Evolutionary conservation across 495 filamentous ascomycete genomes (phyloP).

Genomic region (Venustampulla echinocandica): DNA sequence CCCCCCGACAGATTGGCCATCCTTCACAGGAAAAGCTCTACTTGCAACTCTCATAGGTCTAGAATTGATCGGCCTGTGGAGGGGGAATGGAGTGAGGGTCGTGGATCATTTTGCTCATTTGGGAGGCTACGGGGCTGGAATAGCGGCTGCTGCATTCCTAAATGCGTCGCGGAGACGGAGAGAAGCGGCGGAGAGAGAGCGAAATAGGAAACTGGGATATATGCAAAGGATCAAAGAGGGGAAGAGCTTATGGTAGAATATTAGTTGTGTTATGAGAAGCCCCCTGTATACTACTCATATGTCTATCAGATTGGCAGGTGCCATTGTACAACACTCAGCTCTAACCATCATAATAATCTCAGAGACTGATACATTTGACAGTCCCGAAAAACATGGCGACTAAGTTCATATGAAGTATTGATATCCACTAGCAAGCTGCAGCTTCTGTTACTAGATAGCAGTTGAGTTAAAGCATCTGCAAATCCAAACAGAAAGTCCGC

Average conservation of each 20-base stretch:
- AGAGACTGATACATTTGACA: too few relatives aligned
- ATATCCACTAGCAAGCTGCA: too few relatives aligned
- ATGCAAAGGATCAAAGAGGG: conserved; percentile 14
- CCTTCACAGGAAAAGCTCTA: conserved; percentile 41
- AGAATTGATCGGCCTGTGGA: conserved; percentile 38
- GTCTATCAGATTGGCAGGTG: too few relatives aligned
- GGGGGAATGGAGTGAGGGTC: conserved; percentile 18
- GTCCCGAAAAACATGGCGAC: too few relatives aligned
- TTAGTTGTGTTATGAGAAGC: too few relatives aligned
- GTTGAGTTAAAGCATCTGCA: too few relatives aligned
- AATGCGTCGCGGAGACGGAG: conserved; percentile 1
- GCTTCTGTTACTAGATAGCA: too few relatives aligned
- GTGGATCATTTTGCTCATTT: conserved; percentile 70
- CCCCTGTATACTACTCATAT: too few relatives aligned
- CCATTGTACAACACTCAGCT: too few relatives aligned
- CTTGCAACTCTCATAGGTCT: conserved; percentile 36
- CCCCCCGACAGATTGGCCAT: conserved; percentile 40
- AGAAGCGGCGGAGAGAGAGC: conserved; percentile 20
- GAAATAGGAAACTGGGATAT: conserved; percentile 16
- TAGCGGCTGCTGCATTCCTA: conserved; percentile 30
- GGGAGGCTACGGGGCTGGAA: conserved; percentile 51
- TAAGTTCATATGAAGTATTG: too few relatives aligned
- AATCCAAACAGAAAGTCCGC: too few relatives aligned
- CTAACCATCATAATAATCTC: too few relatives aligned
- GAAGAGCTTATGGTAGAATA: conserved; percentile 11